These are phyloP conservation scores for Thermoascus crustaceus DNA, from an alignment of 2,329 filamentous ascomycete genomes.

Conservation along the genomic window DNA sequence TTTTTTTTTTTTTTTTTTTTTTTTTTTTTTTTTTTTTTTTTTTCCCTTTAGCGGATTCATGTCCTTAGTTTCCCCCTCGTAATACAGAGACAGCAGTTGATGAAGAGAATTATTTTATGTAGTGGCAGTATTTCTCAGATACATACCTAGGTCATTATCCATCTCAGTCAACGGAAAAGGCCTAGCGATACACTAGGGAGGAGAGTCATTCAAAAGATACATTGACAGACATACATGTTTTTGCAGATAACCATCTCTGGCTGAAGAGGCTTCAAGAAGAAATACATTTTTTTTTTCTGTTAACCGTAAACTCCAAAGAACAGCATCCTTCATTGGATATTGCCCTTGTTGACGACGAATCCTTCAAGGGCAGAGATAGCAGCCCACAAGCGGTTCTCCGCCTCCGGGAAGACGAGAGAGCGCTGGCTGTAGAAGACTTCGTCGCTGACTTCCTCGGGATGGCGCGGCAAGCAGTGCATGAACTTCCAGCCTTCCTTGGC, in stretches of 20 bases:
- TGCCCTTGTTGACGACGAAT: conserved; percentile 91
- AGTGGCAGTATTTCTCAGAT: too few relatives aligned
- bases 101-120: too few relatives aligned
- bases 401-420: conserved; percentile 86
- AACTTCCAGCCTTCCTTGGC: conserved; percentile 91
- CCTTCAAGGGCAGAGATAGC: conserved; percentile 78
- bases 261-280: neutral
- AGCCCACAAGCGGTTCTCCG: conserved; percentile 89
- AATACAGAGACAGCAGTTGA: too few relatives aligned
- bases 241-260: neutral
- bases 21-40: too few relatives aligned
- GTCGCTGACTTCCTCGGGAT: conserved; percentile 86
- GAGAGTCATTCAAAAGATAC: too few relatives aligned
- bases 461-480: conserved; percentile 94
- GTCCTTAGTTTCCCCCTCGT: too few relatives aligned
- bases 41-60: too few relatives aligned
- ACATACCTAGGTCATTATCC: too few relatives aligned
- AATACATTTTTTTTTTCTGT: conserved; percentile 2
- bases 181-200: too few relatives aligned
- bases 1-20: too few relatives aligned
- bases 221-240: too few relatives aligned
- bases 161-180: too few relatives aligned
- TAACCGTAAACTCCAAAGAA: neutral
- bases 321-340: conserved; percentile 41
- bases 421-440: conserved; percentile 85